These are phyloP conservation scores for Acer negundo DNA, from an alignment of 345 rosid genomes.

Conservation along the genomic window DNA sequence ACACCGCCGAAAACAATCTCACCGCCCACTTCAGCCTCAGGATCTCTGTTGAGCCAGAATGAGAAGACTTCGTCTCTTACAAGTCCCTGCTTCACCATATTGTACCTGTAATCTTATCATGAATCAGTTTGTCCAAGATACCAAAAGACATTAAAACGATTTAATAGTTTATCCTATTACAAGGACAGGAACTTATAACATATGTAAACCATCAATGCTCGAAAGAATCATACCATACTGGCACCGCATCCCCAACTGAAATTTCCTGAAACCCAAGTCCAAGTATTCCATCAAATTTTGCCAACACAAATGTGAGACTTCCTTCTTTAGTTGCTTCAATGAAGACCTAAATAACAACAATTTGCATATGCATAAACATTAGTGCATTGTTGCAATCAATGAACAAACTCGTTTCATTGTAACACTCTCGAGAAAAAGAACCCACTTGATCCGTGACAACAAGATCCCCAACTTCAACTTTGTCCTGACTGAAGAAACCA, in stretches of 20 bases:
- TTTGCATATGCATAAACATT: background rate
- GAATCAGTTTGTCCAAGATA: slow-evolving; percentile 8
- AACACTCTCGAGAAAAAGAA: background rate
- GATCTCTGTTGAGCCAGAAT: slow-evolving; percentile 73
- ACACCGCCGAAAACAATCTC: slow-evolving; percentile 88
- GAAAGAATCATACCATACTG: slow-evolving; percentile 54
- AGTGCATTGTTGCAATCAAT: background rate
- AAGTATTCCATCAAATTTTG: slow-evolving; percentile 77
- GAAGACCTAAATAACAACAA: slow-evolving; percentile 48
- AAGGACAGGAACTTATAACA: background rate
- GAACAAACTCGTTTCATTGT: background rate
- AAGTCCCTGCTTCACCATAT: slow-evolving; percentile 63
- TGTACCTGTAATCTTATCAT: slow-evolving; percentile 48
- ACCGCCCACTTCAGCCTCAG: slow-evolving; percentile 53
- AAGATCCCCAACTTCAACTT: slow-evolving; percentile 64
- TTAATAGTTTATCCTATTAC: background rate
- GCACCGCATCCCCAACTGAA: slow-evolving; percentile 63
- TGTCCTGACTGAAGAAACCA: slow-evolving; percentile 80
- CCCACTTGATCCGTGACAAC: slow-evolving; percentile 67
- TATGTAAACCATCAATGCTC: background rate
- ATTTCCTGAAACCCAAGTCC: slow-evolving; percentile 86
- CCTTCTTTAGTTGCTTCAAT: slow-evolving; percentile 73
- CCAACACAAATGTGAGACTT: slow-evolving; percentile 52
- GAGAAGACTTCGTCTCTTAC: slow-evolving; percentile 63
- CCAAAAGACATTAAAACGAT: background rate